Evolutionary conservation across 148 eudicot species (phyloP).

Genomic region (Cornus controversa): DNA sequence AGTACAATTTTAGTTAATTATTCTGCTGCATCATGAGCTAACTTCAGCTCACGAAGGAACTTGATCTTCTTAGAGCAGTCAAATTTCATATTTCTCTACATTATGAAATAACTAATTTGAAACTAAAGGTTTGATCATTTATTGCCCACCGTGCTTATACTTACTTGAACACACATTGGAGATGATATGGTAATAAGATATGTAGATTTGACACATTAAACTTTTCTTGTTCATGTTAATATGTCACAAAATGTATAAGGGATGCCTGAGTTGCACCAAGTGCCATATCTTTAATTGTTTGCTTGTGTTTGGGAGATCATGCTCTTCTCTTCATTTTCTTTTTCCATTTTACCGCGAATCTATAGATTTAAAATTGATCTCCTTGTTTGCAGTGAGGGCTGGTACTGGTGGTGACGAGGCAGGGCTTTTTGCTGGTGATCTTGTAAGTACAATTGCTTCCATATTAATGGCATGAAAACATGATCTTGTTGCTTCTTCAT

Average conservation of each 20-base stretch:
- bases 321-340: neutral
- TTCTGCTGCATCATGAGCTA: no score
- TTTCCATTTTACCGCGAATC: neutral
- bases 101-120: no score
- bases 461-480: neutral
- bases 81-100: no score
- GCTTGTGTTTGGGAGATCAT: neutral
- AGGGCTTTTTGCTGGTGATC: slow-evolving; percentile 99
- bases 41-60: no score
- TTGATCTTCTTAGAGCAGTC: no score
- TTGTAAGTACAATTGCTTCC: slow-evolving; percentile 87
- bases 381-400: slow-evolving; percentile 75
- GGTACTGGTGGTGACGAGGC: slow-evolving; percentile 99
- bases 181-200: neutral
- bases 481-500: slow-evolving; percentile 10
- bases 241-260: neutral
- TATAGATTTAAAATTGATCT: neutral
- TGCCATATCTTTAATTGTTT: slow-evolving; percentile 1
- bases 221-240: neutral
- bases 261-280: neutral
- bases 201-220: neutral
- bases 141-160: neutral
- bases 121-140: neutral
- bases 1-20: no score
- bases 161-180: neutral